phyloP scores from a whole-genome alignment of 2,329 filamentous ascomycete genomes.

The Phaeosphaeriaceae sp. region DNA sequence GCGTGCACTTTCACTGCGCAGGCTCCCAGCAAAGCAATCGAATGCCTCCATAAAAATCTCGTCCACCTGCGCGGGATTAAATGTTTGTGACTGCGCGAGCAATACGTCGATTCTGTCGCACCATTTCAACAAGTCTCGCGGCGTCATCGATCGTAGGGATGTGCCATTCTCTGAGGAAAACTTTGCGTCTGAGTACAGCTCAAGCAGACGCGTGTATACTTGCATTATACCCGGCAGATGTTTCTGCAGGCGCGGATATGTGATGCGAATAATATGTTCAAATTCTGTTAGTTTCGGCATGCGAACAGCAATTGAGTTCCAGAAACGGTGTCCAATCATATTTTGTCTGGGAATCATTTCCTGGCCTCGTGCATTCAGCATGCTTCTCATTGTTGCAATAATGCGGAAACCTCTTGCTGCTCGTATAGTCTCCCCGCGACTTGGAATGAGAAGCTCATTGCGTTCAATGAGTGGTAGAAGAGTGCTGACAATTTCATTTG shows the following conservation, averaged over 20 bases:
- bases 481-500: slow-evolving; percentile 92
- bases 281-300: slow-evolving; percentile 74
- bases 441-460: slow-evolving; percentile 88
- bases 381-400: slow-evolving; percentile 86
- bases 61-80: slow-evolving; percentile 73
- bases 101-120: slow-evolving; percentile 76
- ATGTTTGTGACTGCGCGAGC: slow-evolving; percentile 66
- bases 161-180: slow-evolving; percentile 61
- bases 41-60: slow-evolving; percentile 92
- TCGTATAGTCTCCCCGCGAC: slow-evolving; percentile 81
- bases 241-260: slow-evolving; percentile 71
- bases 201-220: slow-evolving; percentile 57
- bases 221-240: slow-evolving; percentile 63
- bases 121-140: slow-evolving; percentile 89
- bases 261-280: slow-evolving; percentile 71
- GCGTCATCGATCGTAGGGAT: slow-evolving; percentile 67
- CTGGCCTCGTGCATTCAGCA: slow-evolving; percentile 68
- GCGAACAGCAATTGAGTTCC: slow-evolving; percentile 76
- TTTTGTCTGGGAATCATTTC: slow-evolving; percentile 70
- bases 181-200: slow-evolving; percentile 50
- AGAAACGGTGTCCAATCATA: slow-evolving; percentile 84
- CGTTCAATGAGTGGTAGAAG: slow-evolving; percentile 91
- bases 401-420: slow-evolving; percentile 87
- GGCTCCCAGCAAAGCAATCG: slow-evolving; percentile 87
- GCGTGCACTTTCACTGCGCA: slow-evolving; percentile 70